Evolutionary conservation across 148 eudicot genomes (phyloP), one percentile per base, ranked within the genome.

Genomic region (Vaccinium vitisidaea): DNA sequence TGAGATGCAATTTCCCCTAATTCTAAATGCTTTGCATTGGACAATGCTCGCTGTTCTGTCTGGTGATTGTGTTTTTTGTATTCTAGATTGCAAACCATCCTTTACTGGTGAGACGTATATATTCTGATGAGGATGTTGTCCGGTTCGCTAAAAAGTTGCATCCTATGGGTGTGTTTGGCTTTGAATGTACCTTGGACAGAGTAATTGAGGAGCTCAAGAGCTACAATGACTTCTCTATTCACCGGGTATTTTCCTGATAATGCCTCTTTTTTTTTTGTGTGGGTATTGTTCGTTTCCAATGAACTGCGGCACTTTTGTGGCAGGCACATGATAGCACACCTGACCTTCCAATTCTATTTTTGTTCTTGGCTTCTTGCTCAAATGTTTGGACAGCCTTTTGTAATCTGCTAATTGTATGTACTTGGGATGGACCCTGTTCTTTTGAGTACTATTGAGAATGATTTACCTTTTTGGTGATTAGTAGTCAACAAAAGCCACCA

Each of bases 1-100:
- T 43, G 46, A 43, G 5, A 43, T 5, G 46, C 46, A 43, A 43
- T 43, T 5, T 43, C 46, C 46, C 46, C 46, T 10, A 23, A 21
- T 16, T 63, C 14, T 46, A 12, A 43, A 53, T 61, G 23, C 77
- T 25, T 53, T 87, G n/a, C 32, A 14, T 75, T 52, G 19, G 5
- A 23, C 4, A 71, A 43, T 80, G 55, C 58, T 71, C 53, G 13
- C 36, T 75, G 50, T 59, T 86, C 30, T 74, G 10, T 54, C 25
- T 88, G 77, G 55, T 85, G 6, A 76, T 23, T 74, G 58, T 78
- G 50, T 83, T 43, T 80, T 74, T 13, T 49, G 9, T 78, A n/a
- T 82, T 85, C 59, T 93, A 96, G 99, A 96, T 96, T 87, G 99
- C 99, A 77, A 96, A 96, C 90, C 99, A 96, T 88, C 98, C 98